Percentiles rank a stretch among this genome's conserved stretches.
phyloP scores from a whole-genome alignment of 495 filamentous ascomycete genomes.

The Penicillium egyptiacum region DNA sequence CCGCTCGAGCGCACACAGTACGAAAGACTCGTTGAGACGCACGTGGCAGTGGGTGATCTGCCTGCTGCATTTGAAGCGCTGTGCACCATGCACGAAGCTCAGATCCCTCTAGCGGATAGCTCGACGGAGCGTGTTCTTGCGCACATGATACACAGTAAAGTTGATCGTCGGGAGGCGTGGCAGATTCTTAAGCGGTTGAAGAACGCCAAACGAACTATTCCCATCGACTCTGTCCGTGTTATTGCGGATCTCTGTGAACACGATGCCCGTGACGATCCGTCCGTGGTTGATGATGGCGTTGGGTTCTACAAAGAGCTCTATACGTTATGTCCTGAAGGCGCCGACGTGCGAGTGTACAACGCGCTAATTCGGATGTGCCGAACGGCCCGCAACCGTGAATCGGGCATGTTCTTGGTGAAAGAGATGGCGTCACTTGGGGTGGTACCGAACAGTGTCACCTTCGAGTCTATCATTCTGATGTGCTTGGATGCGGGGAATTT shows the following conservation, averaged over 20 bases:
- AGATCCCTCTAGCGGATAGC: constrained; percentile 48
- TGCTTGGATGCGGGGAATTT: constrained; percentile 52
- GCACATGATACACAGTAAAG: constrained; percentile 37
- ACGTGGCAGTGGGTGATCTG: constrained; percentile 57
- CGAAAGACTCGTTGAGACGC: constrained; percentile 68
- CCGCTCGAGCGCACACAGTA: constrained; percentile 66
- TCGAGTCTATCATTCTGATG: constrained; percentile 67
- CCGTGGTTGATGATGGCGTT: constrained; percentile 52
- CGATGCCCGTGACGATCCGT: constrained; percentile 27
- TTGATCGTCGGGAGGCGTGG: constrained; percentile 47
- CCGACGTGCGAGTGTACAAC: constrained; percentile 65
- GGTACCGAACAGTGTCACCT: constrained; percentile 58
- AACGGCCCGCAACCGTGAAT: constrained; percentile 45
- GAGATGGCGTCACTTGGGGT: constrained; percentile 72
- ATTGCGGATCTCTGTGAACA: constrained; percentile 37
- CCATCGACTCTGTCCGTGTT: constrained; percentile 32
- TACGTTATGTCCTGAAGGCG: constrained; percentile 56
- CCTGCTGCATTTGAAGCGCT: constrained; percentile 59
- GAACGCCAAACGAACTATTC: constrained; percentile 28
- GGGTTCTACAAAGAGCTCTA: constrained; percentile 70
- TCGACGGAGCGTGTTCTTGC: constrained; percentile 59
- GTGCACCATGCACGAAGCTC: constrained; percentile 65
- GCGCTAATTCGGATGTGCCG: constrained; percentile 63
- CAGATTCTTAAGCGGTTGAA: constrained; percentile 53
- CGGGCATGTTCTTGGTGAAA: constrained; percentile 65